Evolutionary conservation across 2,329 filamentous ascomycete genomes (phyloP).

Genomic region (Colletotrichum acutatum): DNA sequence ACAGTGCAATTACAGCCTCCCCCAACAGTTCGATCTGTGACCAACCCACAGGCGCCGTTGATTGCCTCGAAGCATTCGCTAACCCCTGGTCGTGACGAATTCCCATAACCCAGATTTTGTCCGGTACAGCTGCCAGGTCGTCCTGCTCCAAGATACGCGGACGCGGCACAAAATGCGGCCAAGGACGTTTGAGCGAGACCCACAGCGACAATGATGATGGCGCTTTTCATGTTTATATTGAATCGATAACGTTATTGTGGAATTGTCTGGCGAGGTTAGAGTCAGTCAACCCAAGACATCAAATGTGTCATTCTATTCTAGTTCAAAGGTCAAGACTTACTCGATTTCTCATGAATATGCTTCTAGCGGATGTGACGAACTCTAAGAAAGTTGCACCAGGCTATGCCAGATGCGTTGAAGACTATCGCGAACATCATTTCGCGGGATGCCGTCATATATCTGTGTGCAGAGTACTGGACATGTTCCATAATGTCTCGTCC

Average conservation of each 20-base stretch:
- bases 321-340: background rate
- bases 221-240: background rate
- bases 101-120: slow-evolving; percentile 6
- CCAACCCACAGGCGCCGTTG: slow-evolving; percentile 17
- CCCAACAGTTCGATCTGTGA: background rate
- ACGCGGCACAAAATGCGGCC: slow-evolving; percentile 20
- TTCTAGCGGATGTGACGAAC: background rate
- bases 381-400: too few species aligned
- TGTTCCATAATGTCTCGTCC: background rate
- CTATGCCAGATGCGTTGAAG: background rate
- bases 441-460: background rate
- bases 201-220: background rate
- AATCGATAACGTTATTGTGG: background rate
- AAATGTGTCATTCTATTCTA: background rate
- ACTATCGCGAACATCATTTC: background rate
- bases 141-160: slow-evolving; percentile 18
- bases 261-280: background rate
- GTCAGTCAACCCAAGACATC: background rate
- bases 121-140: slow-evolving; percentile 19
- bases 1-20: slow-evolving; percentile 9
- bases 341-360: background rate
- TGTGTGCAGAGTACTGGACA: background rate
- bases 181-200: background rate
- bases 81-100: background rate
- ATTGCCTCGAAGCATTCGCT: slow-evolving; percentile 26